Conservation (phyloP, 2,329 filamentous ascomycete genomes). For the Colletotrichum eremochloae region DNA sequence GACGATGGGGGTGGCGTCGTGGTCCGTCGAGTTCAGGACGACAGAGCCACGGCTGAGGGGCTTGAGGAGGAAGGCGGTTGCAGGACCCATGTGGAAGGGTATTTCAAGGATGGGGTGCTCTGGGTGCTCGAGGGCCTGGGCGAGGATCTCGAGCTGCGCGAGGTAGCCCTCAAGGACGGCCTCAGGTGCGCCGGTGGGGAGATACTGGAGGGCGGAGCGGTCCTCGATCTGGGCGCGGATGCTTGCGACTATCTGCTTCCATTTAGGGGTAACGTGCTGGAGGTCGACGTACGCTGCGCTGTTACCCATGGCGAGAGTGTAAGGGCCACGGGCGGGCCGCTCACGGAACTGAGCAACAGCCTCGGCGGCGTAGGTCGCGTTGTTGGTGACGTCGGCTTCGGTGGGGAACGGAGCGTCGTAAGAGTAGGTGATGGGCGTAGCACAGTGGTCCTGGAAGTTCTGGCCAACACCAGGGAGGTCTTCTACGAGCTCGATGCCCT, state of each 20-base stretch:
- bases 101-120: slow-evolving; percentile 50
- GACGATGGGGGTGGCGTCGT: slow-evolving; percentile 48
- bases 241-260: slow-evolving; percentile 44
- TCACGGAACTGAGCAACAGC: slow-evolving; percentile 49
- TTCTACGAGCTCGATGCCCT: slow-evolving; percentile 59
- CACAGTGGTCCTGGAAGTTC: slow-evolving; percentile 60
- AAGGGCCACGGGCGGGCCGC: slow-evolving; percentile 52
- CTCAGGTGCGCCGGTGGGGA: slow-evolving; percentile 41
- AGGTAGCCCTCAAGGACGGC: slow-evolving; percentile 46
- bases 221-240: slow-evolving; percentile 46
- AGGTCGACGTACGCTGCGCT: slow-evolving; percentile 49
- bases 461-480: slow-evolving; percentile 65
- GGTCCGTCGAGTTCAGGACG: slow-evolving; percentile 44
- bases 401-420: slow-evolving; percentile 36
- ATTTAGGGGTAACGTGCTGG: slow-evolving; percentile 45
- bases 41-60: slow-evolving; percentile 54
- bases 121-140: slow-evolving; percentile 47
- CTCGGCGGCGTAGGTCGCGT: slow-evolving; percentile 50
- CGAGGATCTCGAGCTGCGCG: slow-evolving; percentile 46
- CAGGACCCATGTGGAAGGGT: slow-evolving; percentile 47
- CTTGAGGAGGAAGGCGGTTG: slow-evolving; percentile 48
- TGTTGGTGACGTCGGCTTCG: slow-evolving; percentile 43
- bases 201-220: slow-evolving; percentile 43
- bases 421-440: slow-evolving; percentile 32
- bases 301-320: slow-evolving; percentile 52